These are phyloP conservation scores for Metroxylon sagu DNA, from an alignment of 176 grass and related monocot species.

Conservation along the genomic window DNA sequence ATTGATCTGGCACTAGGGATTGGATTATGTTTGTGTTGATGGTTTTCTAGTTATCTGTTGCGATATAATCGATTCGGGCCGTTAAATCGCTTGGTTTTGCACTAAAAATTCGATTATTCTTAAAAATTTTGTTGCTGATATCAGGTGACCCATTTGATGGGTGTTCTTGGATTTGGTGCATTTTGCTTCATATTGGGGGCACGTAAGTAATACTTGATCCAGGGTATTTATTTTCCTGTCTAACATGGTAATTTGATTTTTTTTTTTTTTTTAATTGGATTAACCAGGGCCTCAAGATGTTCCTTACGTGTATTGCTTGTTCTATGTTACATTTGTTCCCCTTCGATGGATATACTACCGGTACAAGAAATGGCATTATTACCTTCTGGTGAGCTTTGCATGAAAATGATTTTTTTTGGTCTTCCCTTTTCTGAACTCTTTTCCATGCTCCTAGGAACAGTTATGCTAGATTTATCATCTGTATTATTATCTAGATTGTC, in stretches of 20 bases:
- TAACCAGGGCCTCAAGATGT: conserved; percentile 79
- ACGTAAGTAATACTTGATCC: conserved; percentile 47
- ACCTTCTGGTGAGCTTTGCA: conserved; percentile 57
- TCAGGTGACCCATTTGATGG: conserved; percentile 89
- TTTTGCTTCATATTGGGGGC: conserved; percentile 97
- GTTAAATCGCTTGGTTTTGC: background rate
- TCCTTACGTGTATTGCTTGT: conserved; percentile 85
- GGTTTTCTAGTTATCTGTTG: too few relatives aligned
- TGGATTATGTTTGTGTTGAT: too few relatives aligned
- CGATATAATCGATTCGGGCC: too few relatives aligned
- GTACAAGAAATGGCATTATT: conserved; percentile 99
- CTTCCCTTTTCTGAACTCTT: background rate
- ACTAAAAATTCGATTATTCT: background rate
- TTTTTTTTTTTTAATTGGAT: background rate
- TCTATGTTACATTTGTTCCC: conserved; percentile 87
- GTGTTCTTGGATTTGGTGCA: conserved; percentile 91
- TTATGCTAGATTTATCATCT: too few relatives aligned
- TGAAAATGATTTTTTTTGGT: background rate
- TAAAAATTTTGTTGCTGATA: too few relatives aligned
- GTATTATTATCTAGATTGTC: too few relatives aligned
- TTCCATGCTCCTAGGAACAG: background rate
- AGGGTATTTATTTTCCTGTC: background rate
- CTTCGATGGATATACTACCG: conserved; percentile 96
- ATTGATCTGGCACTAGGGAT: too few relatives aligned
- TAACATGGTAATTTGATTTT: too few relatives aligned